phyloP scores from a whole-genome alignment of 257 asterid genomes.

The Solanum bulbocastanum region DNA sequence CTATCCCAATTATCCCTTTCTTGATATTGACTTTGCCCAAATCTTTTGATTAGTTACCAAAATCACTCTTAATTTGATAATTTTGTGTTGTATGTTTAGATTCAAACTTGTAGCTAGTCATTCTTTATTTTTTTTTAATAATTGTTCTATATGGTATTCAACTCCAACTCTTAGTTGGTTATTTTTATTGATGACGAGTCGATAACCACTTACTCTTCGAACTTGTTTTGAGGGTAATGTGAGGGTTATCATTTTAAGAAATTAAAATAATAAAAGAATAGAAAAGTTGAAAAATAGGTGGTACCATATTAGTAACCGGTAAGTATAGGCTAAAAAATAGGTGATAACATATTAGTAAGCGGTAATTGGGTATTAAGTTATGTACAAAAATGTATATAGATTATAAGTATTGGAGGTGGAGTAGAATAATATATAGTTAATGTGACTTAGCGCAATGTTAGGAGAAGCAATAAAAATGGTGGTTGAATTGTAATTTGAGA shows the following conservation, averaged over 20 bases:
- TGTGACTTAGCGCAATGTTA: background rate
- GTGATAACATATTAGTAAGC: background rate
- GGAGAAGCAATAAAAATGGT: background rate
- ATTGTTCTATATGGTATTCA: background rate
- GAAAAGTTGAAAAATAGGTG: background rate
- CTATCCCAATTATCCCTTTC: background rate
- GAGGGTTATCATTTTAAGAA: background rate
- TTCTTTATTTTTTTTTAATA: too few species aligned
- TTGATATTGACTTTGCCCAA: background rate
- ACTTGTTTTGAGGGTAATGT: background rate
- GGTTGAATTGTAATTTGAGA: background rate
- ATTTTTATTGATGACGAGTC: background rate
- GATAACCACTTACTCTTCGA: background rate
- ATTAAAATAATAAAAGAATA: background rate
- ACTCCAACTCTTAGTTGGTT: background rate
- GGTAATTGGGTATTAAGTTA: background rate
- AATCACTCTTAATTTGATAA: background rate
- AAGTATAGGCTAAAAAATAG: background rate
- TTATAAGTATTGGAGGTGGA: background rate
- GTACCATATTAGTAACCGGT: background rate
- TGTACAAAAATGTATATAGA: too few species aligned
- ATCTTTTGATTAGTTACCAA: background rate
- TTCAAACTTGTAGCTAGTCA: background rate
- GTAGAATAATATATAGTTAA: background rate
- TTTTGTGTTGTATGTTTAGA: background rate